phyloP scores from a whole-genome alignment of 2,329 filamentous ascomycete species.

The Arthrobotrys entomopaga region DNA sequence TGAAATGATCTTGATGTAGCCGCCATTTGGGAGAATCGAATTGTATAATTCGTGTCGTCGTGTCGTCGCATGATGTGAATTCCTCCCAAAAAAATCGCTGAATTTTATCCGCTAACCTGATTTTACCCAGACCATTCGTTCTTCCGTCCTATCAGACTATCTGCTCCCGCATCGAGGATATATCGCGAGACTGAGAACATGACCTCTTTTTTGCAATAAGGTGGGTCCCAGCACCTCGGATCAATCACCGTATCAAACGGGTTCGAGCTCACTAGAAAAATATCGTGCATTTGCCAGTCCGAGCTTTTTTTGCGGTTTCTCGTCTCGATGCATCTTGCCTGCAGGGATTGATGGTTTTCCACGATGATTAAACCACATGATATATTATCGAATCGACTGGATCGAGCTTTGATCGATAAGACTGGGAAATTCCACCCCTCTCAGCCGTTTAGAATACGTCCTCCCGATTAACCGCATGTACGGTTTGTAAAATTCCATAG shows the following conservation, averaged over 20 bases:
- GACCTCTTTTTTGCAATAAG: background rate
- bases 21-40: background rate
- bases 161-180: conserved; percentile 16
- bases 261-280: conserved; percentile 1
- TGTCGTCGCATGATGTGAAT: conserved; percentile 22
- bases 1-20: conserved; percentile 18
- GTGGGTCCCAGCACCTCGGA: conserved; percentile 36
- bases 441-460: background rate
- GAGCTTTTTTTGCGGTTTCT: conserved; percentile 15
- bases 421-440: no score
- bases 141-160: conserved; percentile 39
- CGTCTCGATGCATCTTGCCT: conserved; percentile 24
- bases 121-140: conserved; percentile 23
- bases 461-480: background rate
- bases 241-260: conserved; percentile 18
- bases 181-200: conserved; percentile 28
- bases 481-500: background rate
- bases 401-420: background rate
- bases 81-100: conserved; percentile 7
- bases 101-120: conserved; percentile 7
- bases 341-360: background rate
- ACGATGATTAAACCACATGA: conserved; percentile 14
- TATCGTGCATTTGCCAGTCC: background rate
- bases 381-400: background rate
- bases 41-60: background rate